Conservation (phyloP, 148 eudicot species). For the Rhododendron griersonianum region DNA sequence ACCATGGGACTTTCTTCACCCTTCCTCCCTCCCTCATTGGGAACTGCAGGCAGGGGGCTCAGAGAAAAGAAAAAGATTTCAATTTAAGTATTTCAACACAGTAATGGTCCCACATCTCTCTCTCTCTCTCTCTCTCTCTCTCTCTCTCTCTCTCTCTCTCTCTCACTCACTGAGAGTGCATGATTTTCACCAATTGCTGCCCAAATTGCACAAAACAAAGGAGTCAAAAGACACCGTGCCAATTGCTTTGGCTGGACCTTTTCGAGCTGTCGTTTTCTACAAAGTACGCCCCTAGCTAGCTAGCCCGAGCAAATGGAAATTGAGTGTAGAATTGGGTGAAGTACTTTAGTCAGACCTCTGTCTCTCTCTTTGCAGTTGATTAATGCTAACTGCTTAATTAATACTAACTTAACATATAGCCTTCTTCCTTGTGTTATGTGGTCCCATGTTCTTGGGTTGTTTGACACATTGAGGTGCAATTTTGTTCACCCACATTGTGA, state of each 20-base stretch:
- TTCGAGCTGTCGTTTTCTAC: not conserved
- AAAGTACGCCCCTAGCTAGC: not conserved
- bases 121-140: not conserved
- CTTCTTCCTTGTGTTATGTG: not conserved
- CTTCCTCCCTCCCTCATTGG: conserved; percentile 22
- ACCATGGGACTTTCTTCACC: not conserved
- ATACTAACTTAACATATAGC: not conserved
- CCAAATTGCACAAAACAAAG: conserved; percentile 7
- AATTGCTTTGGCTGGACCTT: not conserved
- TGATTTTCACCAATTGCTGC: conserved; percentile 2
- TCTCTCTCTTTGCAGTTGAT: not conserved
- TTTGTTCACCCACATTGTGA: not conserved
- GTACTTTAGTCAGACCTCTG: not conserved
- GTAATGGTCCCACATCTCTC: conserved; percentile 6
- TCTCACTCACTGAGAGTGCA: not conserved
- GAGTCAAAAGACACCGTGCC: not conserved
- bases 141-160: not conserved
- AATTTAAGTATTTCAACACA: not conserved
- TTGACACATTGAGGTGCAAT: not conserved
- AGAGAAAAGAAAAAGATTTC: not conserved
- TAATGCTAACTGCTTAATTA: not conserved
- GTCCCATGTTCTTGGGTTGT: not conserved
- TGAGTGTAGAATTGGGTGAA: not conserved
- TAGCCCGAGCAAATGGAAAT: not conserved
- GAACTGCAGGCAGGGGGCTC: conserved; percentile 19